phyloP scores from a whole-genome alignment of 805 yeast genomes.

The Blastobotrys americana region DNA sequence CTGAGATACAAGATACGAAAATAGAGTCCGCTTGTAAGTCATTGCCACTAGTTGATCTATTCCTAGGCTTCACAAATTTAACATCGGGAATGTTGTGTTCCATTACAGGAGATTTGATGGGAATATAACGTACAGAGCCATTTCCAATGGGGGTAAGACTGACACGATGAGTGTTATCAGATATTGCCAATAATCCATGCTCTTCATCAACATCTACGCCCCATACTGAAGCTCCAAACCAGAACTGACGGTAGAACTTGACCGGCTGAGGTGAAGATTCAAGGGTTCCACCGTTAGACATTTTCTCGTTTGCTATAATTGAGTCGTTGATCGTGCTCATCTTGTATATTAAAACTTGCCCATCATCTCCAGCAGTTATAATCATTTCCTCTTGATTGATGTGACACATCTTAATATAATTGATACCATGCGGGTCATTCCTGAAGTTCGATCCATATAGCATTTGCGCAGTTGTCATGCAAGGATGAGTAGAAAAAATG shows the following conservation, averaged over 20 bases:
- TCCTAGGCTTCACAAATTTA: slow-evolving; percentile 30
- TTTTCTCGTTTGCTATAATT: neutral
- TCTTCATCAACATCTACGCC: slow-evolving; percentile 43
- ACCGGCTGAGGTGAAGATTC: slow-evolving; percentile 29
- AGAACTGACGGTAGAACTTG: slow-evolving; percentile 15
- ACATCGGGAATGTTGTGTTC: slow-evolving; percentile 53
- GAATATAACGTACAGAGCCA: slow-evolving; percentile 18
- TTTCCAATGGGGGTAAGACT: slow-evolving; percentile 30
- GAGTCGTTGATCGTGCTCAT: slow-evolving; percentile 28
- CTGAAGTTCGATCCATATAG: slow-evolving; percentile 45
- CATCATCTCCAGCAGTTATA: slow-evolving; percentile 49
- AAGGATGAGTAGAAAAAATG: slow-evolving; percentile 39
- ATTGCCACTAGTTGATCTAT: too few relatives aligned
- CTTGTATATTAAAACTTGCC: slow-evolving; percentile 35
- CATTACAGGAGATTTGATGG: slow-evolving; percentile 37
- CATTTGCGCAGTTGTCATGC: slow-evolving; percentile 36
- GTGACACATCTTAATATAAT: slow-evolving; percentile 37
- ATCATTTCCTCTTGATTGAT: slow-evolving; percentile 39
- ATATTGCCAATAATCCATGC: slow-evolving; percentile 37
- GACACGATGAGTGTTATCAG: slow-evolving; percentile 48
- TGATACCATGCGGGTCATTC: slow-evolving; percentile 48
- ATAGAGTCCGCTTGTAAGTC: slow-evolving; percentile 21
- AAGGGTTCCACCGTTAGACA: too few relatives aligned
- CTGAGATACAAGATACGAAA: slow-evolving; percentile 38
- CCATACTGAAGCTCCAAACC: slow-evolving; percentile 43